Evolutionary conservation across 225 moss, liverwort and hornwort species (phyloP).

Genomic region (Polytrichum formosum): DNA sequence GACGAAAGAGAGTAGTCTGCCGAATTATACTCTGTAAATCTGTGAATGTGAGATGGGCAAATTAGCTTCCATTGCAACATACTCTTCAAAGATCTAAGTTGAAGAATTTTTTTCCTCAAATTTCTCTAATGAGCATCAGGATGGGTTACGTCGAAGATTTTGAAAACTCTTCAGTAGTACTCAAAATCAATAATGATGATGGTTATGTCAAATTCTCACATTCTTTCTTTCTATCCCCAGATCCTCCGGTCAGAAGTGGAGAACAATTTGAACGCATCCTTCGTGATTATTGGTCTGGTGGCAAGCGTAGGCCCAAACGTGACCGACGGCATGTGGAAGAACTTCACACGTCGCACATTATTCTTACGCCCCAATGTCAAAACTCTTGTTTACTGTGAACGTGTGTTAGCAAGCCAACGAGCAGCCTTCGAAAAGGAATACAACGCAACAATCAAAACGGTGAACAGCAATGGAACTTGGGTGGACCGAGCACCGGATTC

Average conservation of each 20-base stretch:
- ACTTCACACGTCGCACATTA: slow-evolving; percentile 49
- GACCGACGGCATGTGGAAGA: slow-evolving; percentile 27
- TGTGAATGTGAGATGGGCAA: too few relatives aligned
- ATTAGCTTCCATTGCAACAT: too few relatives aligned
- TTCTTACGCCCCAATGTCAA: slow-evolving; percentile 58
- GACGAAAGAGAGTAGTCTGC: too few relatives aligned
- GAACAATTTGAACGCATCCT: slow-evolving; percentile 69
- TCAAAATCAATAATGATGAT: neutral
- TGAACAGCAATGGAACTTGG: slow-evolving; percentile 13
- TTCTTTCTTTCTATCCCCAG: slow-evolving; percentile 21
- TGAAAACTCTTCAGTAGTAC: too few relatives aligned
- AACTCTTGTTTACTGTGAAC: slow-evolving; percentile 37
- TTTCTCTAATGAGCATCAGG: too few relatives aligned
- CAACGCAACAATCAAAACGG: slow-evolving; percentile 37
- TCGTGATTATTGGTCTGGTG: slow-evolving; percentile 63
- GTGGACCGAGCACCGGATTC: slow-evolving; percentile 14
- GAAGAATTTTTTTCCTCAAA: too few relatives aligned
- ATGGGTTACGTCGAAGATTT: too few relatives aligned
- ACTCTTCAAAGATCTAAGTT: too few relatives aligned
- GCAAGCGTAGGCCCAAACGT: slow-evolving; percentile 21
- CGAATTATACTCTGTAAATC: too few relatives aligned
- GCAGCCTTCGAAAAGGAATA: slow-evolving; percentile 43
- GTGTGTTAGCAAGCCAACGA: slow-evolving; percentile 47
- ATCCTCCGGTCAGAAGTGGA: slow-evolving; percentile 53
- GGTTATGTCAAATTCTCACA: neutral